A percentile compares a stretch with the other conserved stretches of the same genome.
Evolutionary conservation across 2,329 filamentous ascomycete species (phyloP).

Genomic region (Neoarthrinium moseri): DNA sequence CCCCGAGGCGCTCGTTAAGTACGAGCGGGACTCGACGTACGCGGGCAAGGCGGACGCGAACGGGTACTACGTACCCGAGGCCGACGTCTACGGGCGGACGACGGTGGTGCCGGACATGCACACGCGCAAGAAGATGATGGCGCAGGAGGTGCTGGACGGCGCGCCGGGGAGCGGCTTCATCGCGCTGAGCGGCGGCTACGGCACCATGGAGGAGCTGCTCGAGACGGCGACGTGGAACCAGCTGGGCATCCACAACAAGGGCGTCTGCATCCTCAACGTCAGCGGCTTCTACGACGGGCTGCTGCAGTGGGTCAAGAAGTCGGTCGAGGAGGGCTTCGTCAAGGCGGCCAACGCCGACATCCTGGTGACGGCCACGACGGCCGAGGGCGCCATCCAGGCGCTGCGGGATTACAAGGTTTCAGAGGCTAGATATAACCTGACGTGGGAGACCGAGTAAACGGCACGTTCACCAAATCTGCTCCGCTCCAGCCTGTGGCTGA

Average conservation of each 20-base stretch:
- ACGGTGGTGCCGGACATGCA: slow-evolving; percentile 96
- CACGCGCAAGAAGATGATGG: slow-evolving; percentile 92
- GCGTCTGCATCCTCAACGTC: slow-evolving; percentile 81
- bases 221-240: slow-evolving; percentile 95
- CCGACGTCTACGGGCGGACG: slow-evolving; percentile 72
- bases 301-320: slow-evolving; percentile 75
- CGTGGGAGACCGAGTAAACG: slow-evolving; percentile 60
- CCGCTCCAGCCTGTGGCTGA: no score
- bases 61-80: slow-evolving; percentile 61
- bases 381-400: slow-evolving; percentile 69
- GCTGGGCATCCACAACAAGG: slow-evolving; percentile 81
- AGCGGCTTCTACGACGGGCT: slow-evolving; percentile 92
- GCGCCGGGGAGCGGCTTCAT: slow-evolving; percentile 87
- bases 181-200: slow-evolving; percentile 81
- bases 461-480: not conserved
- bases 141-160: slow-evolving; percentile 76
- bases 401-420: slow-evolving; percentile 75
- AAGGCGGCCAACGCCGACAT: slow-evolving; percentile 69
- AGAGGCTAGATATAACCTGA: slow-evolving; percentile 72
- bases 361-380: slow-evolving; percentile 70
- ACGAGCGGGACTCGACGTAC: slow-evolving; percentile 67
- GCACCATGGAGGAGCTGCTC: slow-evolving; percentile 94
- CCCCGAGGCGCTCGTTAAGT: slow-evolving; percentile 76
- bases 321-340: slow-evolving; percentile 77
- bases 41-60: slow-evolving; percentile 39